Conservation (phyloP, 2,329 filamentous ascomycete species). For the Aquanectria penicillioides region DNA sequence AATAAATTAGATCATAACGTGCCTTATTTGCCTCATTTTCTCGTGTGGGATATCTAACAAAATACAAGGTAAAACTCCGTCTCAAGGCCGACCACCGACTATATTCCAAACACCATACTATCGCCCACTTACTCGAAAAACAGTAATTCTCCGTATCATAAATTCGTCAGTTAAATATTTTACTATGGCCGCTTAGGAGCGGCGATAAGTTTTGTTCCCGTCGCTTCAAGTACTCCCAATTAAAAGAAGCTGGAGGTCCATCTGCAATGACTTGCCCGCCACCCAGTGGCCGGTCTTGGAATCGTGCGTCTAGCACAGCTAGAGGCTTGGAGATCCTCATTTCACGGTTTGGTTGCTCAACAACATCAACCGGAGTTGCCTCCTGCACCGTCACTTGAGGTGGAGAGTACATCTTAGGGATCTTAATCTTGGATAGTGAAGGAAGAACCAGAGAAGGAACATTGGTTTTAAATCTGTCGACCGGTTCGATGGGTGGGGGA, state of each 20-base stretch:
- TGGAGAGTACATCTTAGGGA: too few relatives aligned
- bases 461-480: too few relatives aligned
- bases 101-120: constrained; percentile 15
- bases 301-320: constrained; percentile 23
- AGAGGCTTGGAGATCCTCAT: constrained; percentile 31
- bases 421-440: too few relatives aligned
- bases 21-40: neutral
- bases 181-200: constrained; percentile 25
- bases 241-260: constrained; percentile 6
- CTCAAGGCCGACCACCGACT: neutral
- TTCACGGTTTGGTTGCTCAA: neutral
- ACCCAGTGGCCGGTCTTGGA: constrained; percentile 24
- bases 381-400: too few relatives aligned
- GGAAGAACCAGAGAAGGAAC: too few relatives aligned
- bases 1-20: neutral
- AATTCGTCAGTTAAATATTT: constrained; percentile 22
- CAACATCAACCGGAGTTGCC: too few relatives aligned
- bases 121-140: neutral
- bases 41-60: neutral
- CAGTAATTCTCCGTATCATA: neutral
- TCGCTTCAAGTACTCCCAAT: neutral
- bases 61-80: neutral
- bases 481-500: too few relatives aligned
- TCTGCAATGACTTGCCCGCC: constrained; percentile 16
- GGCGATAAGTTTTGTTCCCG: constrained; percentile 22